Evolutionary conservation across 192 early-diverging fungal species (phyloP).

Genomic region (Coemansia sp.): DNA sequence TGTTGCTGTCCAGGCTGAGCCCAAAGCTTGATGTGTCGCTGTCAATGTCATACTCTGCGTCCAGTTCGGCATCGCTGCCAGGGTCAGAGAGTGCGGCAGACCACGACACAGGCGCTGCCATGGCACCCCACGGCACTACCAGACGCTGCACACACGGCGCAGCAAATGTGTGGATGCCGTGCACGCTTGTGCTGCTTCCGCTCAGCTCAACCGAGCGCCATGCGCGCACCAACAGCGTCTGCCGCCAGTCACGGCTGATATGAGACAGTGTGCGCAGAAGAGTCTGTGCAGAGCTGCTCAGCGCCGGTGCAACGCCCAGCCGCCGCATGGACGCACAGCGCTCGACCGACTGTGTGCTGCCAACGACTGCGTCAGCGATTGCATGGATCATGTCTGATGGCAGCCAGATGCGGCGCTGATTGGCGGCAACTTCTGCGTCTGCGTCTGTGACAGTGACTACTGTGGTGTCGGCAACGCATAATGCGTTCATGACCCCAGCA

Average conservation of each 20-base stretch:
- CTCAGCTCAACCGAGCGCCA: slow-evolving; percentile 25
- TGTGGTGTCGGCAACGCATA: too few relatives aligned
- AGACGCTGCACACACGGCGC: slow-evolving; percentile 12
- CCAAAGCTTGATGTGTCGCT: not conserved
- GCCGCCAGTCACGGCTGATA: slow-evolving; percentile 25
- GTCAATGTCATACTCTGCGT: not conserved
- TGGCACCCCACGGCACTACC: slow-evolving; percentile 36
- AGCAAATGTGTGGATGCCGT: slow-evolving; percentile 22
- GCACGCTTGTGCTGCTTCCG: slow-evolving; percentile 1
- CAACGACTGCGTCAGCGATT: slow-evolving; percentile 18
- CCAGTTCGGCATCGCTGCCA: not conserved
- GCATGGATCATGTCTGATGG: slow-evolving; percentile 36
- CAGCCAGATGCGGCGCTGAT: slow-evolving; percentile 16
- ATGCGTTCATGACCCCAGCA: not conserved
- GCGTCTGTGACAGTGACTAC: not conserved
- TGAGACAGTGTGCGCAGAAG: slow-evolving; percentile 22
- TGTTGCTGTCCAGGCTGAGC: slow-evolving; percentile 17
- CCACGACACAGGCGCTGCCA: slow-evolving; percentile 34
- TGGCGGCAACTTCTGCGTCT: not conserved
- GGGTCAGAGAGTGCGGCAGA: not conserved
- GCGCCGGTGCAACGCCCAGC: slow-evolving; percentile 12
- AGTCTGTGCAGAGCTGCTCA: slow-evolving; percentile 13
- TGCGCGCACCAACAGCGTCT: slow-evolving; percentile 17
- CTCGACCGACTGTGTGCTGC: not conserved
- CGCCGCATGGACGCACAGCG: slow-evolving; percentile 14